Evolutionary conservation across 495 filamentous ascomycete species (phyloP), one percentile per base, ranked within the genome.

Genomic region (Friedmanniomyces simplex): DNA sequence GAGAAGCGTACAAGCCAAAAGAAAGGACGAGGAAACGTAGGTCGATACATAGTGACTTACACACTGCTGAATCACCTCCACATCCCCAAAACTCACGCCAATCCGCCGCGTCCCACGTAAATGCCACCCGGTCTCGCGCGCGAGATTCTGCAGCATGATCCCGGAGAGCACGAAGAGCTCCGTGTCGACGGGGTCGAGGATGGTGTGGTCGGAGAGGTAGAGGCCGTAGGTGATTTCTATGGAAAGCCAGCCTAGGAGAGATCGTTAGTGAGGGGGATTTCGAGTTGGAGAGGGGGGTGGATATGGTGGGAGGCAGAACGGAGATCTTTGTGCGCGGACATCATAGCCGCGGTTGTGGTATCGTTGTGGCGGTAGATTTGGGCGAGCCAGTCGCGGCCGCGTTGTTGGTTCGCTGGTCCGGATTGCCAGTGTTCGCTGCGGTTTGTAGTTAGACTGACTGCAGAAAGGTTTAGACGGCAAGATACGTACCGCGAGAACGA

Each of bases 121-220:
- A 63, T 71, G 69, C 67, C 67, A 71, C 2, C 32, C 54, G 16
- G 67, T 71, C 56, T 68, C 66, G 2, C 56, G 52, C 28, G 55
- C 58, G 20, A 69, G 52, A 58, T 71, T 71, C 59, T 71, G 69
- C 12, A 68, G 64, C 66, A 71, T 68, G 32, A 71, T 70, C 13
- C 62, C 69, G 5, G 60, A 51, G 24, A 71, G 51, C 3, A 70
- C 68, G 1, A 68, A 63, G 16, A 71, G 57, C 50, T 71, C 66
- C 2, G 69, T 71, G n/a, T 68, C 69, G n/a, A 67, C 36, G 41
- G 59, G 64, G 47, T 69, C 63, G 4, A 71, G 66, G 34, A 70
- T 67, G 11, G 50, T 57, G 54, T 68, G 68, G 52, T 71, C 68
- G 26, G 66, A 68, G 26, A 71, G 64, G 51, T 67, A 71, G 18